A percentile compares a stretch with the other conserved stretches of the same genome.
These are phyloP conservation scores for Vitis hybrid DNA, from an alignment of 177 flowering plant genomes.

Conservation along the genomic window DNA sequence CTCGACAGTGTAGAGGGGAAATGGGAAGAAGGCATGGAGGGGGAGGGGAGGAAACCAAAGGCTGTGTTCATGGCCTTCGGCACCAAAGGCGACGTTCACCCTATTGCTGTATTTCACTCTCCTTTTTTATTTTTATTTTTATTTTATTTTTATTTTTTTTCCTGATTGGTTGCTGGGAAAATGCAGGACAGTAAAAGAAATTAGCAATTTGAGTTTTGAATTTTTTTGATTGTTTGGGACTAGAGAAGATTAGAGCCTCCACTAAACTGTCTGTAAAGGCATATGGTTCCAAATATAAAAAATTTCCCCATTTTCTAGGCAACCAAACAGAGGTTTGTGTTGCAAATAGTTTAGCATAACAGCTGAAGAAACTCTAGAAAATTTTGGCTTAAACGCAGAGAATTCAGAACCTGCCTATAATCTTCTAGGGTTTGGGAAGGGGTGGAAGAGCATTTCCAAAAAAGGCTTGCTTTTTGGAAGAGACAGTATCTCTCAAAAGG, in stretches of 20 bases:
- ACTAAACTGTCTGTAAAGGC: too few relatives aligned
- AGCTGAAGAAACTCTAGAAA: neutral
- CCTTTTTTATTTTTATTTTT: constrained; percentile 1
- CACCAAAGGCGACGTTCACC: constrained; percentile 88
- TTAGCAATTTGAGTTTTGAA: neutral
- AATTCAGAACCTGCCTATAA: too few relatives aligned
- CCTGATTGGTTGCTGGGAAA: constrained; percentile 2
- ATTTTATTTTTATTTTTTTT: neutral
- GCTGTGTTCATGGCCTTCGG: constrained; percentile 96
- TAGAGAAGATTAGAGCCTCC: too few relatives aligned
- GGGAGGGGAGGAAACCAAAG: constrained; percentile 25
- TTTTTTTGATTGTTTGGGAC: neutral
- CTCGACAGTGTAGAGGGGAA: too few relatives aligned
- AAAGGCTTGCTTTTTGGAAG: too few relatives aligned
- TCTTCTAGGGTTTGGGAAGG: too few relatives aligned
- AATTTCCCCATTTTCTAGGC: neutral
- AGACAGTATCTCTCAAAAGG: too few relatives aligned
- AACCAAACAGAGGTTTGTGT: neutral
- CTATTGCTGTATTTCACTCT: constrained; percentile 55
- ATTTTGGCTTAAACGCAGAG: neutral
- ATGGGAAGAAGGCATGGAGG: neutral
- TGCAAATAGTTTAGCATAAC: neutral
- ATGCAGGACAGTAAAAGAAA: neutral
- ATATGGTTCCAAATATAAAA: too few relatives aligned
- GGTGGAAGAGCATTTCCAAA: too few relatives aligned